A percentile compares a stretch with the other conserved stretches of the same genome.
These are phyloP conservation scores for Carpinus fangiana DNA, from an alignment of 306 rosid genomes.

Conservation along the genomic window DNA sequence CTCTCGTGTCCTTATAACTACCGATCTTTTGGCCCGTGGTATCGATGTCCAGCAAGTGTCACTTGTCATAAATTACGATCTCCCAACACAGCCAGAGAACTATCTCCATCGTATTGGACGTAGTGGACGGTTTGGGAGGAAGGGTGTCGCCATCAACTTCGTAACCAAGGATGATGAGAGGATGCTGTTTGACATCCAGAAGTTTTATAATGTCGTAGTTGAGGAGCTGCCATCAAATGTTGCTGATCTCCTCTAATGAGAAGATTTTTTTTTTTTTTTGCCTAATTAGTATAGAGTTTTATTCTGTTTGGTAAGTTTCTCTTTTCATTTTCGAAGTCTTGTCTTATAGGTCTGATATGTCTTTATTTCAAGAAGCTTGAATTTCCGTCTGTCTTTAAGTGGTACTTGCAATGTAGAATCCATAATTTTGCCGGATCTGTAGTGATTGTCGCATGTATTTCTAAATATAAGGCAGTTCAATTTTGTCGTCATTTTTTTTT, in stretches of 20 bases:
- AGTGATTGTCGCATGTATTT: constrained; percentile 27
- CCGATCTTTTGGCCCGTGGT: constrained; percentile 83
- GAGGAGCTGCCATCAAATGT: constrained; percentile 87
- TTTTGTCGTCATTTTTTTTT: not conserved
- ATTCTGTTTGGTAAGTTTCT: constrained; percentile 33
- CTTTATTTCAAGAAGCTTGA: constrained; percentile 30
- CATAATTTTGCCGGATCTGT: constrained; percentile 30
- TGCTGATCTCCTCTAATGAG: constrained; percentile 75
- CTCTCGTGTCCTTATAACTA: constrained; percentile 74
- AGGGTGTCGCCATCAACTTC: constrained; percentile 85
- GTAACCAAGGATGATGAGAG: constrained; percentile 60
- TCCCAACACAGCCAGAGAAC: constrained; percentile 89
- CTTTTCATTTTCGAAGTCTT: constrained; percentile 22
- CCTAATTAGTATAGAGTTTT: constrained; percentile 33
- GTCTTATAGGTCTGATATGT: constrained; percentile 36
- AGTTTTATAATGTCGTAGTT: constrained; percentile 64
- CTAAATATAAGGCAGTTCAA: not conserved
- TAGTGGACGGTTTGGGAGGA: constrained; percentile 85
- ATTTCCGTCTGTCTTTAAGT: constrained; percentile 29
- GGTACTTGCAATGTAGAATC: constrained; percentile 40
- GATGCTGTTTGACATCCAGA: constrained; percentile 78
- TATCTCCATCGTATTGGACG: constrained; percentile 87
- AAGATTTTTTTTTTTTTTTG: constrained; percentile 26
- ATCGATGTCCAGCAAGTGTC: constrained; percentile 88
- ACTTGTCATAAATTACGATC: constrained; percentile 74